Evolutionary conservation across 2,329 filamentous ascomycete genomes (phyloP).

Genomic region (Aspergillus sp.): DNA sequence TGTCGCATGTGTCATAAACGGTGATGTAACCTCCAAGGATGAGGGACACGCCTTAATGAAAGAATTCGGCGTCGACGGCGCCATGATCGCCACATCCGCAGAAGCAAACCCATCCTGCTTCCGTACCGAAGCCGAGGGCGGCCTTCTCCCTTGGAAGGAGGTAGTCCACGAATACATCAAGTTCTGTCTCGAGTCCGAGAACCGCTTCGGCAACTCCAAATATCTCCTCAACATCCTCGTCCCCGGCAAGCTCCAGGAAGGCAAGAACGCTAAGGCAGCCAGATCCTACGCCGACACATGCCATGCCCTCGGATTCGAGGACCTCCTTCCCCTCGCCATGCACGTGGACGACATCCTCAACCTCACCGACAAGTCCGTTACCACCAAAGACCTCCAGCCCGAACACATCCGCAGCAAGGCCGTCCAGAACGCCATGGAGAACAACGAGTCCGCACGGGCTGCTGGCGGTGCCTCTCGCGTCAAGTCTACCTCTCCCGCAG

Average conservation of each 20-base stretch:
- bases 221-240: constrained; percentile 84
- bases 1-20: constrained; percentile 94
- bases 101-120: constrained; percentile 93
- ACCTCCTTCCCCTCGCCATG: constrained; percentile 64
- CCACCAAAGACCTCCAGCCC: constrained; percentile 16
- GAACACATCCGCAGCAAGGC: constrained; percentile 27
- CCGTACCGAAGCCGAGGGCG: constrained; percentile 67
- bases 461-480: constrained; percentile 31
- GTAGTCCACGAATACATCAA: constrained; percentile 76
- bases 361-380: constrained; percentile 28
- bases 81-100: constrained; percentile 94
- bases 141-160: constrained; percentile 71
- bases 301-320: constrained; percentile 63
- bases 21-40: constrained; percentile 77
- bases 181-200: constrained; percentile 73
- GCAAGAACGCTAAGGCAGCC: constrained; percentile 61
- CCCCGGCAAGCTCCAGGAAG: constrained; percentile 71
- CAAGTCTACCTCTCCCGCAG: constrained; percentile 26
- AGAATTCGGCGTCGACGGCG: constrained; percentile 85
- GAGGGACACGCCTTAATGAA: constrained; percentile 70
- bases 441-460: constrained; percentile 38
- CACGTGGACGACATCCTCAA: constrained; percentile 64
- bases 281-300: constrained; percentile 74
- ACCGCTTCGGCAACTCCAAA: constrained; percentile 90
- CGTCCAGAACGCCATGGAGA: constrained; percentile 36